These are phyloP conservation scores for Liquidambar formosana DNA, from an alignment of 164 flowering plant species.

Conservation along the genomic window DNA sequence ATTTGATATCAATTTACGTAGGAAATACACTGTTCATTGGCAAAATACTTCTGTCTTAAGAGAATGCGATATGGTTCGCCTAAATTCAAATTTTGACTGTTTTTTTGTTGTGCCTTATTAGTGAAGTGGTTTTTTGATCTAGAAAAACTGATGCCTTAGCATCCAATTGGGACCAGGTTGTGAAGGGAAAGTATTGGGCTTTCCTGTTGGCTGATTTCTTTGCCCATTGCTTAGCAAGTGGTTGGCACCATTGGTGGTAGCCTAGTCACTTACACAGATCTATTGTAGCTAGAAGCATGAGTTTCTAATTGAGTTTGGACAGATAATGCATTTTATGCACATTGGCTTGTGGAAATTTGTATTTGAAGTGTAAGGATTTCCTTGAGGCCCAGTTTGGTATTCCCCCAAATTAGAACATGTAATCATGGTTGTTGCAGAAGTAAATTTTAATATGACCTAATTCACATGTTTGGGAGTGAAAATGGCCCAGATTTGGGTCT, in stretches of 20 bases:
- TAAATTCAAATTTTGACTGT: not conserved
- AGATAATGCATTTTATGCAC: not conserved
- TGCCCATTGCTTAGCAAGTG: not conserved
- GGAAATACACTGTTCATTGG: conserved; percentile 1
- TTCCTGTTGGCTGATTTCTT: not conserved
- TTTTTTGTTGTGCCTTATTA: not conserved
- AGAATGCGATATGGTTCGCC: not conserved
- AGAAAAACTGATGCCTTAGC: not conserved
- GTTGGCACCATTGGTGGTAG: not conserved
- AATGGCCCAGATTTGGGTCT: not conserved
- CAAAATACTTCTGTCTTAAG: not conserved
- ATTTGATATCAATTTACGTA: not conserved
- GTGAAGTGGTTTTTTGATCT: not conserved
- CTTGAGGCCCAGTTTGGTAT: not conserved
- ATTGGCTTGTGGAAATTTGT: not conserved
- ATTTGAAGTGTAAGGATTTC: not conserved
- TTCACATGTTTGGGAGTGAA: not conserved
- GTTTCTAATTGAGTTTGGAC: not conserved
- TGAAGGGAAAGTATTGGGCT: not conserved
- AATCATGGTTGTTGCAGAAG: not conserved
- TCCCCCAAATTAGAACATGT: not conserved
- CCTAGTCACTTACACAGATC: not conserved
- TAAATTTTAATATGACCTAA: not conserved
- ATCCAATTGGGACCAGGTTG: not conserved
- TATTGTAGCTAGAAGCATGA: not conserved